phyloP scores from a whole-genome alignment of 768 basidiomycete species.

The Termitomyces sp. region DNA sequence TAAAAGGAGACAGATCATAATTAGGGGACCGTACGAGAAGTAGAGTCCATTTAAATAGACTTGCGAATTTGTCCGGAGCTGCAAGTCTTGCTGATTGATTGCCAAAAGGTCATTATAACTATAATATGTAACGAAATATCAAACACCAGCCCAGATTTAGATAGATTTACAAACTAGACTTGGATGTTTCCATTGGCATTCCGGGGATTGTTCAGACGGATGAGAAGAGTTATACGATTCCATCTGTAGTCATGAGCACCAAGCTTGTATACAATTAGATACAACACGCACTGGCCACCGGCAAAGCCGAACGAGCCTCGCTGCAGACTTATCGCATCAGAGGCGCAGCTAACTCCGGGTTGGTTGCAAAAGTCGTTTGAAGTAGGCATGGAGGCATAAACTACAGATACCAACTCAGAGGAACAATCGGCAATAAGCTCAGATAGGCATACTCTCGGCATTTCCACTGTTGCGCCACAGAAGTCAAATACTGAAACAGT shows the following conservation, averaged over 20 bases:
- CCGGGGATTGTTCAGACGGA: conserved; percentile 70
- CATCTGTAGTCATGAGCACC: conserved; percentile 36
- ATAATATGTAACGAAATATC: neutral
- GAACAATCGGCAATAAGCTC: neutral
- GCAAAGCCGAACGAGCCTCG: conserved; percentile 61
- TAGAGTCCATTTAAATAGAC: conserved; percentile 64
- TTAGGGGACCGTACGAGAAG: conserved; percentile 54
- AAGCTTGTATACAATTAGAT: conserved; percentile 2
- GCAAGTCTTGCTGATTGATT: conserved; percentile 51
- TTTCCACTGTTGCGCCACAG: conserved; percentile 68
- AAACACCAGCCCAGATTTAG: neutral
- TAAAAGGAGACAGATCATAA: neutral
- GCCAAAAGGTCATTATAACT: conserved; percentile 70
- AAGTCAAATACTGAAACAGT: conserved; percentile 67
- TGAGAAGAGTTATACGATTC: conserved; percentile 64
- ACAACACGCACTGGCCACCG: conserved; percentile 50
- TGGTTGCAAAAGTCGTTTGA: conserved; percentile 54
- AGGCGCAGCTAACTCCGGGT: conserved; percentile 54
- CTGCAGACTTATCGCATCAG: conserved; percentile 65
- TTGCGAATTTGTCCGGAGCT: conserved; percentile 48
- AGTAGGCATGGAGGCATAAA: conserved; percentile 75
- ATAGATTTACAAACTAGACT: conserved; percentile 51
- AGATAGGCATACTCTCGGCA: conserved; percentile 58
- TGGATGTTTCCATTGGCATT: conserved; percentile 68
- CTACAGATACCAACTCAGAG: conserved; percentile 26